phyloP scores from a whole-genome alignment of 2,329 filamentous ascomycete species.

The Domatiomyces catenatus region DNA sequence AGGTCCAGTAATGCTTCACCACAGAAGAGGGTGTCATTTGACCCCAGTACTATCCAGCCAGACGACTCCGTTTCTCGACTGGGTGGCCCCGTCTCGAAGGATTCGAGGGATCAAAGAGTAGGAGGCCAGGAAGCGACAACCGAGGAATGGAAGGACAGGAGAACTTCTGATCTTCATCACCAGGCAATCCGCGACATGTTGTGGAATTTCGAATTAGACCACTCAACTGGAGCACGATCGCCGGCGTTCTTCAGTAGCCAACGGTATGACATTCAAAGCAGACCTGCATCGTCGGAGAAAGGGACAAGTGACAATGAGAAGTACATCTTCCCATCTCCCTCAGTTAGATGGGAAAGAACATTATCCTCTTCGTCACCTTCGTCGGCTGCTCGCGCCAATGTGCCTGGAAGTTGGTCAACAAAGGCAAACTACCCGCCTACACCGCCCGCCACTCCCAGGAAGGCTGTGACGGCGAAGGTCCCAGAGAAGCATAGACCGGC shows the following conservation, averaged over 20 bases:
- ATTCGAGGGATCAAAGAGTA: neutral
- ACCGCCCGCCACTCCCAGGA: neutral
- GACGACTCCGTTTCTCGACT: neutral
- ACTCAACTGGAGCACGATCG: neutral
- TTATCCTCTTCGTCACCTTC: neutral
- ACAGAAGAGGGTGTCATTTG: neutral
- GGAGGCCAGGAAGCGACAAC: neutral
- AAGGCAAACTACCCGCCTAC: neutral
- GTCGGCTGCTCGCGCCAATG: neutral
- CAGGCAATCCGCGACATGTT: neutral
- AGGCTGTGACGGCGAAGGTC: too few relatives aligned
- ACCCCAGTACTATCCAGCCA: neutral
- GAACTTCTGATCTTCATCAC: neutral
- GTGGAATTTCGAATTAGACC: neutral
- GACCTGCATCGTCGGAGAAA: neutral
- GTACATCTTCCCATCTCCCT: neutral
- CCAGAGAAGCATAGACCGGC: neutral
- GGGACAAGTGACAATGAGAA: neutral
- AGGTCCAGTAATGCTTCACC: neutral
- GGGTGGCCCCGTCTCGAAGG: too few relatives aligned
- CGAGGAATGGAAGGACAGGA: neutral
- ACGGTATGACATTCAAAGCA: neutral
- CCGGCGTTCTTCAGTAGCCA: neutral
- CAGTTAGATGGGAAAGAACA: neutral
- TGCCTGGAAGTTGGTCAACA: neutral